Evolutionary conservation across 805 yeast species (phyloP).

Genomic region (Kluyveromyces dobzhanskii): DNA sequence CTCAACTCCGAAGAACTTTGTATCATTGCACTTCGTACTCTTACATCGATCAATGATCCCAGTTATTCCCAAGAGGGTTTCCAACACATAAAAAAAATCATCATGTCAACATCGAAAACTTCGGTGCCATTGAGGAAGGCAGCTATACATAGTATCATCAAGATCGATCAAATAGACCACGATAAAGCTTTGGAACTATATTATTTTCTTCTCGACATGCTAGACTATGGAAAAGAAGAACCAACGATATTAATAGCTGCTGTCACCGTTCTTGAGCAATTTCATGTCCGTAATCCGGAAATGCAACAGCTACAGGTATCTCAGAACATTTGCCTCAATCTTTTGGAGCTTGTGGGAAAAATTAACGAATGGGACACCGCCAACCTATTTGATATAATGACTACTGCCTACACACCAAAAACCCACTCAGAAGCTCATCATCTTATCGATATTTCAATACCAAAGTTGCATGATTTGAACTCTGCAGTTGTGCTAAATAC

Average conservation of each 20-base stretch:
- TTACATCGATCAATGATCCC: conserved; percentile 49
- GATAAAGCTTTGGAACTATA: conserved; percentile 40
- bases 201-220: conserved; percentile 18
- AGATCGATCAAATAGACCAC: conserved; percentile 51
- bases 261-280: conserved; percentile 53
- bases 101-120: conserved; percentile 32
- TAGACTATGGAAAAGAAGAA: conserved; percentile 41
- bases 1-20: conserved; percentile 42
- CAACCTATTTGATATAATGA: conserved; percentile 53
- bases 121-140: conserved; percentile 51
- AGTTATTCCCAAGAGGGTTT: conserved; percentile 44
- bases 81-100: conserved; percentile 15
- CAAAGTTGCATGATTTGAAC: conserved; percentile 73
- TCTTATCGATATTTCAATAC: conserved; percentile 55
- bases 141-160: conserved; percentile 63
- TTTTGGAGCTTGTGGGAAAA: conserved; percentile 29
- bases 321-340: conserved; percentile 30
- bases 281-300: conserved; percentile 42
- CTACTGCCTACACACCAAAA: conserved; percentile 60
- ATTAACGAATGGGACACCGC: conserved; percentile 68
- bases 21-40: conserved; percentile 54
- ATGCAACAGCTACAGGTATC: conserved; percentile 31
- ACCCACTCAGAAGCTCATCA: conserved; percentile 54
- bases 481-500: conserved; percentile 75
- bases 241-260: conserved; percentile 64